phyloP scores from a whole-genome alignment of 2,329 filamentous ascomycete species.

The Juglanconis sp. region DNA sequence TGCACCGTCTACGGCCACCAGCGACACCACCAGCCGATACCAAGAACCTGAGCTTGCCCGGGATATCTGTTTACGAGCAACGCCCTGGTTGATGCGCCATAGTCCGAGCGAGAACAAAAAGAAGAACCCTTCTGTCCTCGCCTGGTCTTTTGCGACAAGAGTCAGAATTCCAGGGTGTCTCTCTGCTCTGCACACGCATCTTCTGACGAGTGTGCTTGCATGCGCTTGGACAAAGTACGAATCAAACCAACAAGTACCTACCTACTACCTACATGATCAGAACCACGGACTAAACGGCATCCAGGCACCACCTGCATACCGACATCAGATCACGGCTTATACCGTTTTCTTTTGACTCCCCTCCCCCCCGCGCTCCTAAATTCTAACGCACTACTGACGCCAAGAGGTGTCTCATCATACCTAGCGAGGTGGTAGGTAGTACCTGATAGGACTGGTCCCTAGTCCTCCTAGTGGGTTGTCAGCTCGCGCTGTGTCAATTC shows the following conservation, averaged over 20 bases:
- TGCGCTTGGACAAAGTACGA: background rate
- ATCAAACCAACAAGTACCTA: background rate
- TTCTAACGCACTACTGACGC: constrained; percentile 8
- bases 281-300: constrained; percentile 4
- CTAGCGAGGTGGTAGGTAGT: background rate
- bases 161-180: constrained; percentile 1
- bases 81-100: background rate
- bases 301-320: constrained; percentile 14
- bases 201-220: background rate
- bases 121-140: background rate
- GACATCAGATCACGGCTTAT: constrained; percentile 5
- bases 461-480: constrained; percentile 16
- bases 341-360: background rate
- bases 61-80: background rate
- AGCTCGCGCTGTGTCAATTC: constrained; percentile 10
- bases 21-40: background rate
- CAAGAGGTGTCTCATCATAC: constrained; percentile 17
- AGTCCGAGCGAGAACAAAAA: background rate
- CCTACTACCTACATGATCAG: background rate
- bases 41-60: background rate
- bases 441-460: constrained; percentile 17
- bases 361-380: background rate
- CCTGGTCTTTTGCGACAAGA: background rate
- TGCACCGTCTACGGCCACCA: background rate
- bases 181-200: background rate